These are phyloP conservation scores for Babesia divergens DNA, from an alignment of 169 alveolate species.

Conservation along the genomic window DNA sequence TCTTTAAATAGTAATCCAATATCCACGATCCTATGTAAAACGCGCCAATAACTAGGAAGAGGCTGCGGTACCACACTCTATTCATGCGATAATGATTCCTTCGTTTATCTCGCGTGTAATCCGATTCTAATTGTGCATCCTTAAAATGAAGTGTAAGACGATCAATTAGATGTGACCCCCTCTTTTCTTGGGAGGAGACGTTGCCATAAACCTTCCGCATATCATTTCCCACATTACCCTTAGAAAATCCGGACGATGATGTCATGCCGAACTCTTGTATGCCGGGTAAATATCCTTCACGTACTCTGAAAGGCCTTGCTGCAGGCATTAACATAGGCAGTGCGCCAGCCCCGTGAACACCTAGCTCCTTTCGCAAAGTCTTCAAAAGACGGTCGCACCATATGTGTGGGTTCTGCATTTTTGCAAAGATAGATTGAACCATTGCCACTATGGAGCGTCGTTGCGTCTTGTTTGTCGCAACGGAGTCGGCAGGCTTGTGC, in stretches of 20 bases:
- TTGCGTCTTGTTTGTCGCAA: conserved; percentile 8
- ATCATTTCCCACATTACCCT: conserved; percentile 24
- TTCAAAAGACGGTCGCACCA: conserved; percentile 5
- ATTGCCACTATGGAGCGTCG: not conserved
- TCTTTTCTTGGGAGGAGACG: conserved; percentile 33
- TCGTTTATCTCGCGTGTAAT: conserved; percentile 65
- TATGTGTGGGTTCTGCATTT: not conserved
- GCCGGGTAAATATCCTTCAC: conserved; percentile 26
- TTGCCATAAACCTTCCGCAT: not conserved
- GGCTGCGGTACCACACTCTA: conserved; percentile 70
- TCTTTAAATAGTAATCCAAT: conserved; percentile 18
- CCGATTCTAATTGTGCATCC: conserved; percentile 75
- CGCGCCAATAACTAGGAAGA: conserved; percentile 58
- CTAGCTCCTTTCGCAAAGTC: conserved; percentile 9
- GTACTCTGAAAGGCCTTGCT: conserved; percentile 40
- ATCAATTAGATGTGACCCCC: conserved; percentile 59
- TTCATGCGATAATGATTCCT: conserved; percentile 66
- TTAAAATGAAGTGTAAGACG: conserved; percentile 71
- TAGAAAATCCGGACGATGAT: conserved; percentile 28
- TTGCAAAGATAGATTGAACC: not conserved
- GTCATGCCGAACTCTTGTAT: not conserved
- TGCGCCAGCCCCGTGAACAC: not conserved
- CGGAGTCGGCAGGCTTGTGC: too few species aligned
- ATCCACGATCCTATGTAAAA: conserved; percentile 40
- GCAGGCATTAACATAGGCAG: conserved; percentile 31